These are phyloP conservation scores for Mycosarcoma maydis DNA, from an alignment of 1,284 basidiomycete species.

Conservation along the genomic window DNA sequence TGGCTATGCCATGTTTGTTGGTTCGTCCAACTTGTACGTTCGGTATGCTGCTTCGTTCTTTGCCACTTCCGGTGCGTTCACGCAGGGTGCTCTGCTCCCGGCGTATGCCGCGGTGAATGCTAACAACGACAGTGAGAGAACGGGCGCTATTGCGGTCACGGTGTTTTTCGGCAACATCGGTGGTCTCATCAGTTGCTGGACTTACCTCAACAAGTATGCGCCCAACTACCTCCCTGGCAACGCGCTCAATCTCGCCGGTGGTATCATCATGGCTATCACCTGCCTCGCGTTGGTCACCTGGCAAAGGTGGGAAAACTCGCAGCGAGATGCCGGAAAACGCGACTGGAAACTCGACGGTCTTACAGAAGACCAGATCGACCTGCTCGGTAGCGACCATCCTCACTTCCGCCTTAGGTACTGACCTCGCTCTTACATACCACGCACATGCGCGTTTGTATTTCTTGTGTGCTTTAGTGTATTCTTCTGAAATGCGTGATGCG, in stretches of 20 bases:
- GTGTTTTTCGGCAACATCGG: constrained; percentile 64
- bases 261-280: constrained; percentile 21
- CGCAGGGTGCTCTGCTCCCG: constrained; percentile 56
- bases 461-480: no score
- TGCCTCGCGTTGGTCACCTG: constrained; percentile 17
- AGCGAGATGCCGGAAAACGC: constrained; percentile 25
- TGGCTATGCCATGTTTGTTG: constrained; percentile 63
- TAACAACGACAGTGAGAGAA: constrained; percentile 59
- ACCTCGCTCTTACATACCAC: no score
- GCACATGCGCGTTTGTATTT: no score
- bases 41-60: constrained; percentile 64
- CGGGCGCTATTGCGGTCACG: constrained; percentile 57
- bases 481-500: no score
- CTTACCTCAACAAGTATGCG: constrained; percentile 41
- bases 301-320: constrained; percentile 43
- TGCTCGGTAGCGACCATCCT: constrained; percentile 42
- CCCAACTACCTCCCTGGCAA: constrained; percentile 51
- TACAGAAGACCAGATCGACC: constrained; percentile 30
- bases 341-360: constrained; percentile 21
- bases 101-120: constrained; percentile 57
- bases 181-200: constrained; percentile 62
- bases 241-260: constrained; percentile 38
- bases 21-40: constrained; percentile 36
- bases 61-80: constrained; percentile 61
- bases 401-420: constrained; percentile 39